Conservation (phyloP, 2,329 filamentous ascomycete genomes). For the Cladosporium sp. region DNA sequence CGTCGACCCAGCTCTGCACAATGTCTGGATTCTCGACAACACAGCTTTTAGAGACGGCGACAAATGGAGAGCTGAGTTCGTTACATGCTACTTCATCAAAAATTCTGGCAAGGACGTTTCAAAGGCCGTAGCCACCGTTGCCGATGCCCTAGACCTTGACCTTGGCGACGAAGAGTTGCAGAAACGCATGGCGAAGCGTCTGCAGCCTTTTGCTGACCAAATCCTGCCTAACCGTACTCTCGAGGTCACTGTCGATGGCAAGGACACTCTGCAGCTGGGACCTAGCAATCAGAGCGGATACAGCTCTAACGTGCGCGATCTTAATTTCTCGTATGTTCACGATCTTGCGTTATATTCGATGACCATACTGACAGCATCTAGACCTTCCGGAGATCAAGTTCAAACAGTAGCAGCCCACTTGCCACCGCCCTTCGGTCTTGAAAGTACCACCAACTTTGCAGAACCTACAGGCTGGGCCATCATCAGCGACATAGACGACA, state of each 20-base stretch:
- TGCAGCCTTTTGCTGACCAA: conserved; percentile 74
- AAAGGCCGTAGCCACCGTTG: conserved; percentile 65
- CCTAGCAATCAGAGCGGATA: conserved; percentile 32
- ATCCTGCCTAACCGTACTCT: conserved; percentile 68
- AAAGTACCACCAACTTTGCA: conserved; percentile 70
- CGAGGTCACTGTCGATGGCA: conserved; percentile 54
- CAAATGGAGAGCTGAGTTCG: conserved; percentile 75
- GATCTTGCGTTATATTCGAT: too few species aligned
- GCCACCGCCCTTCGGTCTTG: conserved; percentile 37
- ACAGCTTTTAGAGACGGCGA: conserved; percentile 63
- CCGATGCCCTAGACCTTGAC: conserved; percentile 62
- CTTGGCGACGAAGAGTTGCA: conserved; percentile 46
- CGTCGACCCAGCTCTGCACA: conserved; percentile 61
- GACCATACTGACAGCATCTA: neutral
- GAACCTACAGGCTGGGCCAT: conserved; percentile 77
- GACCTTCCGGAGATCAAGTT: conserved; percentile 13
- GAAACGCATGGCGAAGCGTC: conserved; percentile 62
- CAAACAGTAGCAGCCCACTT: conserved; percentile 22
- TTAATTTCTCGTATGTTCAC: conserved; percentile 23
- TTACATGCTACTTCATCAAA: conserved; percentile 75
- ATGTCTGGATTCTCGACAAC: conserved; percentile 87
- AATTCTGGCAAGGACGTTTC: conserved; percentile 64
- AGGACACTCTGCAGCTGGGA: conserved; percentile 32
- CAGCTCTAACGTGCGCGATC: conserved; percentile 25
- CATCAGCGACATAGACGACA: conserved; percentile 90